Evolutionary conservation across 768 basidiomycete species (phyloP).

Genomic region (Collybiopsis confluens): DNA sequence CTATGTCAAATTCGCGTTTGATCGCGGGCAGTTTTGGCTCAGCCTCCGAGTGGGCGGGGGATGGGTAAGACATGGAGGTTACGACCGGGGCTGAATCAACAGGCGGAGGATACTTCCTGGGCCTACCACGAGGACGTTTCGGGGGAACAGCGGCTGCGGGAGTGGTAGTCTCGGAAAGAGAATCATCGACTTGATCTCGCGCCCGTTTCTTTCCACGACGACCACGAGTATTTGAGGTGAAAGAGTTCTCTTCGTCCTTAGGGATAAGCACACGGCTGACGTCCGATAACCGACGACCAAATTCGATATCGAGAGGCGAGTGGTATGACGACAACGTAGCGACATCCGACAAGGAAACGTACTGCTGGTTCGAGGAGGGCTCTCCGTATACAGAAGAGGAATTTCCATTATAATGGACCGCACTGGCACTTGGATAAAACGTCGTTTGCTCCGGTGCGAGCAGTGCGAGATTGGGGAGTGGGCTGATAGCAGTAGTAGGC

Average conservation of each 20-base stretch:
- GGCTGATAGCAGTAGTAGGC: background rate
- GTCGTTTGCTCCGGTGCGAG: background rate
- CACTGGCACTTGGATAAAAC: background rate
- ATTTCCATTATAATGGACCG: background rate
- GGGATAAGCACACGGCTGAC: background rate
- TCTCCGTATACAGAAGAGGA: background rate
- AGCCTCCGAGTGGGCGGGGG: background rate
- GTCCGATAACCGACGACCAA: background rate
- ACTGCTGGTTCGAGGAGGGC: background rate
- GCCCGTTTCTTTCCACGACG: background rate
- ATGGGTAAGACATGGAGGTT: background rate
- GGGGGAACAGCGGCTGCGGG: too few relatives aligned
- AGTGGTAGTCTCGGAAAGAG: background rate
- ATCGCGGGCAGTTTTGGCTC: background rate
- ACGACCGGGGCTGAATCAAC: too few relatives aligned
- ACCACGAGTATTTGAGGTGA: background rate
- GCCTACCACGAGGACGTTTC: background rate
- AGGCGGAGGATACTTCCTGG: background rate
- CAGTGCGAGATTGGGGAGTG: background rate
- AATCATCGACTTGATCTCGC: background rate
- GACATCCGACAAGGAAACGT: constrained; percentile 7
- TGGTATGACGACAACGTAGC: background rate
- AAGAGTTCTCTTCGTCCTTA: background rate
- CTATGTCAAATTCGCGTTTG: background rate
- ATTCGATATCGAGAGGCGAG: background rate